Evolutionary conservation across 768 basidiomycete species (phyloP).

Genomic region (Sarcodon aspratus): DNA sequence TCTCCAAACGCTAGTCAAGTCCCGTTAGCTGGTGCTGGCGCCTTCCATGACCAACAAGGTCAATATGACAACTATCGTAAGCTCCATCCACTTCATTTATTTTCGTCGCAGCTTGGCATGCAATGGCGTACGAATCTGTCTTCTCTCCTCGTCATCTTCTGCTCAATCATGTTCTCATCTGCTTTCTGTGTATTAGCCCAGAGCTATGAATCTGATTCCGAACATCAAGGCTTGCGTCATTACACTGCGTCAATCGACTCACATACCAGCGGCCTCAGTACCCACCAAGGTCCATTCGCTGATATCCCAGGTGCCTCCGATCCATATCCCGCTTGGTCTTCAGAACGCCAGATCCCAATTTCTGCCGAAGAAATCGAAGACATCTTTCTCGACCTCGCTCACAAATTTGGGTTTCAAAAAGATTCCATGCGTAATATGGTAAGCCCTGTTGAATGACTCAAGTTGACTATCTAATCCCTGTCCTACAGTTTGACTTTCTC

Average conservation of each 20-base stretch:
- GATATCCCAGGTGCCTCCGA: slow-evolving; percentile 26
- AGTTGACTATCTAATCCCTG: slow-evolving; percentile 5
- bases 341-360: slow-evolving; percentile 89
- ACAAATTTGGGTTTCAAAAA: slow-evolving; percentile 98
- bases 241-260: slow-evolving; percentile 24
- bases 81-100: slow-evolving; percentile 2
- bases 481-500: slow-evolving; percentile 78
- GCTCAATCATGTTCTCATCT: not conserved
- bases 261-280: slow-evolving; percentile 17
- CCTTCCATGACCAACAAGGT: slow-evolving; percentile 13
- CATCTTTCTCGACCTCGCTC: slow-evolving; percentile 93
- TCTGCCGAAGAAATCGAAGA: slow-evolving; percentile 98
- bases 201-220: slow-evolving; percentile 1
- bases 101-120: not conserved
- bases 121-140: not conserved
- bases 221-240: slow-evolving; percentile 12
- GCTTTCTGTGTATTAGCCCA: slow-evolving; percentile 1
- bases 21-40: slow-evolving; percentile 13
- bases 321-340: slow-evolving; percentile 92
- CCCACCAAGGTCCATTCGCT: slow-evolving; percentile 13
- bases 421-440: slow-evolving; percentile 96
- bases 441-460: slow-evolving; percentile 12
- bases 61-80: slow-evolving; percentile 14
- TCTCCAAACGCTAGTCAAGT: slow-evolving; percentile 19
- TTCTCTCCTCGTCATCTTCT: not conserved